Conservation (phyloP, 1,139 yeast species). For the Lodderomyces orthopsilosis region DNA sequence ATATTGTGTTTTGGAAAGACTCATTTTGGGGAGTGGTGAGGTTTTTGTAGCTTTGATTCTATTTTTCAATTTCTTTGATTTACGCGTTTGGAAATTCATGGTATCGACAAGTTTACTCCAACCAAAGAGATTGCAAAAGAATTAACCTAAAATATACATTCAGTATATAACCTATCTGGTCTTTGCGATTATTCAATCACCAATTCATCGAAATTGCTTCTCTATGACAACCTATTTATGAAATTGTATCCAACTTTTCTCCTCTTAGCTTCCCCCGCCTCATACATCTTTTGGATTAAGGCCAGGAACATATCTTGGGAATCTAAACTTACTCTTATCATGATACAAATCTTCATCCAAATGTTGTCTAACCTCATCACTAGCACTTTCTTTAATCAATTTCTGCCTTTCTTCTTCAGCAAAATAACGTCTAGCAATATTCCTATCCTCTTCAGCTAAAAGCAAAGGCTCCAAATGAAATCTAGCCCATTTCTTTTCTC, state of each 20-base stretch:
- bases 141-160: not conserved
- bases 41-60: not conserved
- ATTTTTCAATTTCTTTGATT: not conserved
- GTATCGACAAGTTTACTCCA: not conserved
- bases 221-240: no score
- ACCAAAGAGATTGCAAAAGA: not conserved
- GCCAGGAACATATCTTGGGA: conserved; percentile 46
- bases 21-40: conserved; percentile 3
- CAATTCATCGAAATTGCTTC: not conserved
- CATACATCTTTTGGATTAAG: conserved; percentile 24
- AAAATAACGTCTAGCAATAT: conserved; percentile 66
- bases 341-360: conserved; percentile 45
- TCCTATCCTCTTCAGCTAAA: conserved; percentile 82
- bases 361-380: conserved; percentile 35
- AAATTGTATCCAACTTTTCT: no score
- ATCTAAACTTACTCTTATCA: conserved; percentile 46
- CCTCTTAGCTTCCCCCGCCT: not conserved
- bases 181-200: no score
- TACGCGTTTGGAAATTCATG: not conserved
- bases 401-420: conserved; percentile 71
- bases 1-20: conserved; percentile 12
- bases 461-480: conserved; percentile 71
- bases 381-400: conserved; percentile 40
- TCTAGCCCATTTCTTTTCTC: conserved; percentile 80
- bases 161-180: no score